Evolutionary conservation across 768 basidiomycete species (phyloP), one percentile per base, ranked within the genome.

Genomic region (Calocera viscosa): DNA sequence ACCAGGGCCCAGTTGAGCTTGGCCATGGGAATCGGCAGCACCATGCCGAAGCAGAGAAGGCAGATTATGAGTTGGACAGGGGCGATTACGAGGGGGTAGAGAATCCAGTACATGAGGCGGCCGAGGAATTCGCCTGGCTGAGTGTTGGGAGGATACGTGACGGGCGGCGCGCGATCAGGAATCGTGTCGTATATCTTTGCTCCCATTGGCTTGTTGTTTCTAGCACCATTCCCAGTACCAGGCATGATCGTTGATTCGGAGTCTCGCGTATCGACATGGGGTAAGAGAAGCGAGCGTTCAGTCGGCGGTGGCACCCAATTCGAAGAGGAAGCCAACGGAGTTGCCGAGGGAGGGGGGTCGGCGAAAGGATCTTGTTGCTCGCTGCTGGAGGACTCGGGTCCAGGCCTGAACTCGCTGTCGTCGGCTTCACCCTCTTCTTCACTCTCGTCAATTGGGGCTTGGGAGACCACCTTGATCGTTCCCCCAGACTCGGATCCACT

Each of bases 21-120:
- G 34, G 94, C 96, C 96, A 99, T 99, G 2, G 96, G 96, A 70
- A 99, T 90, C 67, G 94, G 90, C 74, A 99, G 82, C 68, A 99
- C 86, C 68, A 93, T 81, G n/a, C 82, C 93, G 94, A 94, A 99
- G 78, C 96, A 98, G 64, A 92, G 78, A 69, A 91, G 72, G 75
- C 93, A 96, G 32, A 92, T 91, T 69, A 89, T 66, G 65, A 96
- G 82, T 83, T 98, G 87, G 69, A 92, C 78, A 5, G 96, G 96
- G 0, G 92, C 89, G 72, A 99, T 88, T 74, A 96, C 79, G 69
- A 80, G 78, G 70, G 84, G 76, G 75, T 97, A 84, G 8, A 82
- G 77, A 35, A 88, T 76, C 91, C 93, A 97, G 78, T 93, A 99
- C 72, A 82, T 79, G n/a, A 84, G 73, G 72, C 84, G 84, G 19